Conservation (phyloP, 2,329 filamentous ascomycete species). For the Trichothecium sympodiale region DNA sequence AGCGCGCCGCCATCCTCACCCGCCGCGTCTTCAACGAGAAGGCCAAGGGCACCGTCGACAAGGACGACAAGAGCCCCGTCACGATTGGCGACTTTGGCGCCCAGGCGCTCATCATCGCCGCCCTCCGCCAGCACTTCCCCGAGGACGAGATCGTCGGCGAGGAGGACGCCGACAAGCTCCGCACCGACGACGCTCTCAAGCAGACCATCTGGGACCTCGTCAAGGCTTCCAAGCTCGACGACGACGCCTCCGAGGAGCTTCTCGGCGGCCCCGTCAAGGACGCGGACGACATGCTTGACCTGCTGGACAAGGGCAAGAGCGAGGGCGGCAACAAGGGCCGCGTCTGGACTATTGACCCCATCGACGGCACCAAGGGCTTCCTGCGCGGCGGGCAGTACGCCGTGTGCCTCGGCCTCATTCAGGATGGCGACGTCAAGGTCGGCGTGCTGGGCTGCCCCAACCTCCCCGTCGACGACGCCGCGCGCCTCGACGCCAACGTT, state of each 20-base stretch:
- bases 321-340: conserved; percentile 62
- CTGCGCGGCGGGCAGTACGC: conserved; percentile 93
- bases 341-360: conserved; percentile 95
- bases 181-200: conserved; percentile 57
- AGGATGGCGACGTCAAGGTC: conserved; percentile 87
- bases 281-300: conserved; percentile 54
- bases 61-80: conserved; percentile 92
- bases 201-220: conserved; percentile 73
- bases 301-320: conserved; percentile 59
- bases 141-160: conserved; percentile 86
- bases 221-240: conserved; percentile 54
- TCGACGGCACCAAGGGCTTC: conserved; percentile 97
- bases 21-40: conserved; percentile 59
- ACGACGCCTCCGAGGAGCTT: conserved; percentile 43
- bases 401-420: conserved; percentile 83
- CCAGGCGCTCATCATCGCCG: conserved; percentile 89
- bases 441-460: conserved; percentile 95
- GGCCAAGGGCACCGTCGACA: conserved; percentile 81
- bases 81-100: conserved; percentile 98
- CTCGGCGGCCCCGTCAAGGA: conserved; percentile 58
- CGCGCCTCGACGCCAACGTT: conserved; percentile 49
- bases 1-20: conserved; percentile 53
- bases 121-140: conserved; percentile 83
- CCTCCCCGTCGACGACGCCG: conserved; percentile 72
- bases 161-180: conserved; percentile 77